Evolutionary conservation across 768 basidiomycete species (phyloP), one percentile per base, ranked within the genome.

Genomic region (Austroboletus eburneus): DNA sequence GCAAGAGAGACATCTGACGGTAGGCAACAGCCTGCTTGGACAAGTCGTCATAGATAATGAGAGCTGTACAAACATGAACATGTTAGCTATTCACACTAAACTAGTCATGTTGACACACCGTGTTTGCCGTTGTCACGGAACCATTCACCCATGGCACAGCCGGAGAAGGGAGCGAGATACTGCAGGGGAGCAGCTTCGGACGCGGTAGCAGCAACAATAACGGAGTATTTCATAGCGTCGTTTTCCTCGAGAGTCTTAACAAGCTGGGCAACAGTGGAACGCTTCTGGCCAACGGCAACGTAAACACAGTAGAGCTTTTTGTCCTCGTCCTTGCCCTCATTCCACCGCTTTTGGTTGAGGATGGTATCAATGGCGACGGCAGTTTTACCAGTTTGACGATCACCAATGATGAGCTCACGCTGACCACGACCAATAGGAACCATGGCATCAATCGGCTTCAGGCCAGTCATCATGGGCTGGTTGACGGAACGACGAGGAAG

Each of bases 81-180:
- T 23, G 42, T 64, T 33, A 65, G 50, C 27, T 53, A 3, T 25
- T 45, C 40, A 42, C 37, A 12, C 20, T 3, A 34, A 20, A 7
- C 20, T 17, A 42, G 39, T n/a, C 3, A 4, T 2, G 24, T n/a
- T 32, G 21, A 59, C 83, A 45, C 62, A 87, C 87, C 94, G 72
- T 99, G 96, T 77, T 95, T 97, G 77, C 93, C 95, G 70, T 99
- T 99, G 76, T 99, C 96, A 74, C 92, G 90, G 96, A 99, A 99
- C 95, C 95, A 99, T 76, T 99, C 96, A 69, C 96, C 96, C 93
- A 99, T 99, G 63, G 96, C 96, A 73, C 92, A 95, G 55, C 96
- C 96, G 58, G 96, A 95, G 91, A 99, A 99, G 58, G 96, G 96
- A 63, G 96, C 96, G 61, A 99, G 89, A 76, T 97, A 99, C 69